A percentile compares a stretch with the other conserved stretches of the same genome.
These are phyloP conservation scores for Apiospora marii DNA, from an alignment of 2,329 filamentous ascomycete genomes.

Conservation along the genomic window DNA sequence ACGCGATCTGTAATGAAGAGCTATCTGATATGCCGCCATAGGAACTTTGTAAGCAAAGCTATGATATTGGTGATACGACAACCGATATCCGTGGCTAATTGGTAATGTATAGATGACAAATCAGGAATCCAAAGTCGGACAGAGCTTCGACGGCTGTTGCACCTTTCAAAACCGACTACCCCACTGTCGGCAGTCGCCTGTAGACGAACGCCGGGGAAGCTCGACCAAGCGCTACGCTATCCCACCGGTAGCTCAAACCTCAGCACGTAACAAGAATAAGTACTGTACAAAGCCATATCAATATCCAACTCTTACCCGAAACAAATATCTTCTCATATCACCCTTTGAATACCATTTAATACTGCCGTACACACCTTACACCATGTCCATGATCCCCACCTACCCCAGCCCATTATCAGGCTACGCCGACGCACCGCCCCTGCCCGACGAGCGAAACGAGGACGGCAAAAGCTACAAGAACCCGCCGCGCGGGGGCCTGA, in stretches of 20 bases:
- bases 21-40: background rate
- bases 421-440: conserved; percentile 62
- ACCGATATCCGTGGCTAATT: background rate
- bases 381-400: conserved; percentile 32
- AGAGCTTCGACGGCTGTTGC: background rate
- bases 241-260: no score
- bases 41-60: background rate
- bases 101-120: background rate
- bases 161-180: background rate
- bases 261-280: no score
- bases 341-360: background rate
- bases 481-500: conserved; percentile 62
- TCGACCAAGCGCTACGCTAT: no score
- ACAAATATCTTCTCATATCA: background rate
- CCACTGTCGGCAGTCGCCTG: background rate
- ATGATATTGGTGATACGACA: background rate
- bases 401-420: conserved; percentile 66
- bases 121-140: background rate
- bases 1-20: background rate
- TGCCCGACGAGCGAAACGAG: conserved; percentile 65
- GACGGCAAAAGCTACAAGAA: conserved; percentile 85
- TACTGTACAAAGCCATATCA: no score
- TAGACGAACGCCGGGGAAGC: no score
- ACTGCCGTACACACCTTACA: no score
- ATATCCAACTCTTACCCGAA: no score